These are phyloP conservation scores for Peronosclerospora sorghi DNA, from an alignment of 352 stramenopile genomes.

Conservation along the genomic window DNA sequence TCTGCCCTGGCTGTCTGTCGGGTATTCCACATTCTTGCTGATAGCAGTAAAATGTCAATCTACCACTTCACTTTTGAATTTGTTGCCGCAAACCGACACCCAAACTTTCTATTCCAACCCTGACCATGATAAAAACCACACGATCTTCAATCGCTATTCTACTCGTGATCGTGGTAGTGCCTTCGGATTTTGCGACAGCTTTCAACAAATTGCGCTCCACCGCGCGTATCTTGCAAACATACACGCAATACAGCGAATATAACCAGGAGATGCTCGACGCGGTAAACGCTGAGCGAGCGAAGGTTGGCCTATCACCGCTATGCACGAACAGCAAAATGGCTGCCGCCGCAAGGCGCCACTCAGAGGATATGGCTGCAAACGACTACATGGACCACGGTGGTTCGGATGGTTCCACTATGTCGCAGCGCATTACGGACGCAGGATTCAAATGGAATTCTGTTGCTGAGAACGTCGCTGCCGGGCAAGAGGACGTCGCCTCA, in stretches of 20 bases:
- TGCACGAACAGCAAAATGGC: slow-evolving; percentile 37
- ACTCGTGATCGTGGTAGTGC: slow-evolving; percentile 7
- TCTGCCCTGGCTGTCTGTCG: too few species aligned
- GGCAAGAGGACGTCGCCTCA: slow-evolving; percentile 28
- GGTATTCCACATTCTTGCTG: too few species aligned
- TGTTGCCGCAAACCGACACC: too few species aligned
- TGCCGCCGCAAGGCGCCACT: slow-evolving; percentile 17
- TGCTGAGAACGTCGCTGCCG: slow-evolving; percentile 47
- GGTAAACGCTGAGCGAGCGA: slow-evolving; percentile 39
- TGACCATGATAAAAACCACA: slow-evolving; percentile 13
- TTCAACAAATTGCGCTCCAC: slow-evolving; percentile 10
- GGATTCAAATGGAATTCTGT: slow-evolving; percentile 42
- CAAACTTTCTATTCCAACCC: not conserved
- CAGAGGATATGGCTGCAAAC: slow-evolving; percentile 32
- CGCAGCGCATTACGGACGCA: slow-evolving; percentile 25
- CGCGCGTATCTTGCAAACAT: slow-evolving; percentile 20
- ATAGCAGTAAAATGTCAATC: slow-evolving; percentile 4
- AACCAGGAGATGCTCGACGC: slow-evolving; percentile 20
- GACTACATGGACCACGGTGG: slow-evolving; percentile 47
- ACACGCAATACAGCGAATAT: slow-evolving; percentile 18
- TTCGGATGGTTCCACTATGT: slow-evolving; percentile 33
- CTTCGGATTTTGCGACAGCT: slow-evolving; percentile 6
- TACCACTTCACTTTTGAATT: too few species aligned
- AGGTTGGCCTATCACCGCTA: slow-evolving; percentile 22
- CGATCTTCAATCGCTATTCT: slow-evolving; percentile 13